phyloP scores from a whole-genome alignment of 371 early-diverging fungal species.

The Circinella umbellata region DNA sequence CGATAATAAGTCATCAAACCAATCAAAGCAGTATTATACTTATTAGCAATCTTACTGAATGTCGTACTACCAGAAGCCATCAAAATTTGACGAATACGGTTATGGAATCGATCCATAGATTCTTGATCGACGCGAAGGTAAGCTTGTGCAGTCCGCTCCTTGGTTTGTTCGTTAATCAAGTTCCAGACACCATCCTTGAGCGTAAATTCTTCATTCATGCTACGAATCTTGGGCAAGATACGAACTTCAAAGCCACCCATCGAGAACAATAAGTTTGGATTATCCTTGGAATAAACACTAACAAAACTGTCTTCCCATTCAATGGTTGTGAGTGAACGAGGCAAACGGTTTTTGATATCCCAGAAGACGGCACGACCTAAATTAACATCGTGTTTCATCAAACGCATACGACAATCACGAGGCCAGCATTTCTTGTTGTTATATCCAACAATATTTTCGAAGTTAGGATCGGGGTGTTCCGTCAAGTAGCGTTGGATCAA shows the following conservation, averaged over 20 bases:
- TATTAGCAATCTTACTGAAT: slow-evolving; percentile 98
- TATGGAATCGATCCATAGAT: slow-evolving; percentile 90
- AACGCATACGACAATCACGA: slow-evolving; percentile 97
- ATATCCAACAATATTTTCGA: slow-evolving; percentile 98
- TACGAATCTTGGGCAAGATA: slow-evolving; percentile 89
- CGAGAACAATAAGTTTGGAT: slow-evolving; percentile 94
- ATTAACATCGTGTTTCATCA: slow-evolving; percentile 98
- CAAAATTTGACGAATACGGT: slow-evolving; percentile 96
- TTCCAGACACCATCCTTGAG: slow-evolving; percentile 98
- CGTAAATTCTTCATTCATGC: slow-evolving; percentile 86
- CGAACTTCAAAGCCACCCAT: slow-evolving; percentile 93
- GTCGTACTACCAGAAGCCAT: slow-evolving; percentile 98
- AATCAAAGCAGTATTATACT: slow-evolving; percentile 95
- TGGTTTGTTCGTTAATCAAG: slow-evolving; percentile 93
- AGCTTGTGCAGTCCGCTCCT: slow-evolving; percentile 98
- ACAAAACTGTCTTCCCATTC: slow-evolving; percentile 98
- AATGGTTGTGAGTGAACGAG: slow-evolving; percentile 94
- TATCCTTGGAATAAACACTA: slow-evolving; percentile 95
- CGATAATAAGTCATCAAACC: slow-evolving; percentile 98
- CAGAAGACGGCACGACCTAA: slow-evolving; percentile 90
- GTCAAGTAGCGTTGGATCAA: slow-evolving; percentile 96
- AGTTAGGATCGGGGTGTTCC: slow-evolving; percentile 98
- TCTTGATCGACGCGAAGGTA: slow-evolving; percentile 95
- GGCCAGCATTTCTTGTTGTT: slow-evolving; percentile 98
- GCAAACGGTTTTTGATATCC: slow-evolving; percentile 98